phyloP scores from a whole-genome alignment of 768 basidiomycete genomes.

The Rhodotorula diobovata region DNA sequence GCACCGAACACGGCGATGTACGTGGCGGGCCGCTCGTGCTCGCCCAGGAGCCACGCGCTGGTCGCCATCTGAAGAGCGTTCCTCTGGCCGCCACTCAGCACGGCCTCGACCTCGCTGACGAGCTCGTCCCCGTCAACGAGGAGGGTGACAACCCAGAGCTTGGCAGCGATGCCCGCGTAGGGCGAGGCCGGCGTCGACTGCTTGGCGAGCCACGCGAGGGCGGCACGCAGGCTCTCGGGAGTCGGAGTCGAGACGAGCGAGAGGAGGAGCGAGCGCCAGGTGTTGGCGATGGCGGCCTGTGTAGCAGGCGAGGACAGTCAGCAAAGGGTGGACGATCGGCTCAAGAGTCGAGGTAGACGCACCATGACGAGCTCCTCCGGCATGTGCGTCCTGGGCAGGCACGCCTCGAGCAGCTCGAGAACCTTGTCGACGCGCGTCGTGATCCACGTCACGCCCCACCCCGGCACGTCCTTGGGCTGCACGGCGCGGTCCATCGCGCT shows the following conservation, averaged over 20 bases:
- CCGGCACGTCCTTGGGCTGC: neutral
- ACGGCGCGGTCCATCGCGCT: constrained; percentile 5
- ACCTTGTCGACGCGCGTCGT: constrained; percentile 6
- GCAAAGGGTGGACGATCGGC: too few relatives aligned
- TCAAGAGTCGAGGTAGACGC: too few relatives aligned
- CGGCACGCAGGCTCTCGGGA: neutral
- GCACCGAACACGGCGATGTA: too few relatives aligned
- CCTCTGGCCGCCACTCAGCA: neutral
- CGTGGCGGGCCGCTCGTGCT: neutral
- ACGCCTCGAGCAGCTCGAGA: constrained; percentile 4
- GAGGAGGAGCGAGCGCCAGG: constrained; percentile 12
- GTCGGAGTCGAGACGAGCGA: neutral
- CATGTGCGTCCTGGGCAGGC: neutral
- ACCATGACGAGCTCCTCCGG: neutral
- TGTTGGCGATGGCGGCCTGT: neutral
- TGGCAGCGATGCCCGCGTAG: neutral
- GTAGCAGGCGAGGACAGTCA: neutral
- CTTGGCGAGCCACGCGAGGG: constrained; percentile 11
- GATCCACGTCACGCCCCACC: constrained; percentile 25
- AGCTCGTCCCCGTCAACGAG: neutral
- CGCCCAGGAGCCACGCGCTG: neutral
- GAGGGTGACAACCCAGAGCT: neutral
- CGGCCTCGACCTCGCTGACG: neutral
- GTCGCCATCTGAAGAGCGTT: neutral
- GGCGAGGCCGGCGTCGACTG: neutral